phyloP scores from a whole-genome alignment of 108 stramenopile genomes.

The Chaetoceros tenuissimus region DNA sequence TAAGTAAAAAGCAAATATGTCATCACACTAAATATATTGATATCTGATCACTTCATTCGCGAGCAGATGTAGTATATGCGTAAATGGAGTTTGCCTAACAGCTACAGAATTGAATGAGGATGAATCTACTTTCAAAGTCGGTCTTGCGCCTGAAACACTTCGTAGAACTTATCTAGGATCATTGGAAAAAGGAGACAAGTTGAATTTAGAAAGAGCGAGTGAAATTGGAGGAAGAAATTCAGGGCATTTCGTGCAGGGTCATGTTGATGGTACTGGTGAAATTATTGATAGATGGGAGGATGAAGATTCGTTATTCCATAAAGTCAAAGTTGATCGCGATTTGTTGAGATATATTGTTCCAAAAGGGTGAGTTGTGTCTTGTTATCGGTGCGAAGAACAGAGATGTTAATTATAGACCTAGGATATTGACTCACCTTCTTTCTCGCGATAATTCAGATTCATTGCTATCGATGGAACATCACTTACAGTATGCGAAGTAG shows the following conservation, averaged over 20 bases:
- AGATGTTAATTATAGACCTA: no score
- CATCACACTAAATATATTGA: not conserved
- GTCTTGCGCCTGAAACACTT: constrained; percentile 91
- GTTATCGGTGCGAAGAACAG: no score
- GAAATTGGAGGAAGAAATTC: constrained; percentile 91
- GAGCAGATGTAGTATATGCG: constrained; percentile 91
- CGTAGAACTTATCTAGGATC: constrained; percentile 74
- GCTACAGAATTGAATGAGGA: constrained; percentile 65
- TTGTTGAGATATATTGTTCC: constrained; percentile 88
- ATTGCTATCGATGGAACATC: constrained; percentile 96
- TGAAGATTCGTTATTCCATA: constrained; percentile 86
- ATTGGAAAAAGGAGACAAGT: constrained; percentile 43
- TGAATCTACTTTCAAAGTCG: constrained; percentile 67
- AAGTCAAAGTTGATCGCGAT: constrained; percentile 56
- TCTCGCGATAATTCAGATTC: no score
- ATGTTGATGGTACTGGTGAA: constrained; percentile 89
- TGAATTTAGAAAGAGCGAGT: constrained; percentile 90
- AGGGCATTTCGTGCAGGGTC: constrained; percentile 97
- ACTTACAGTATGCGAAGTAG: constrained; percentile 90
- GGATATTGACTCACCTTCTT: no score
- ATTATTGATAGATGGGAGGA: constrained; percentile 75
- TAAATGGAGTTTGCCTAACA: constrained; percentile 98
- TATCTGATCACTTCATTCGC: not conserved
- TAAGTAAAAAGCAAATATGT: constrained; percentile 17
- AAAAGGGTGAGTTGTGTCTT: constrained; percentile 39